Conservation (phyloP, 805 yeast species). For the Saturnispora halmiae region DNA sequence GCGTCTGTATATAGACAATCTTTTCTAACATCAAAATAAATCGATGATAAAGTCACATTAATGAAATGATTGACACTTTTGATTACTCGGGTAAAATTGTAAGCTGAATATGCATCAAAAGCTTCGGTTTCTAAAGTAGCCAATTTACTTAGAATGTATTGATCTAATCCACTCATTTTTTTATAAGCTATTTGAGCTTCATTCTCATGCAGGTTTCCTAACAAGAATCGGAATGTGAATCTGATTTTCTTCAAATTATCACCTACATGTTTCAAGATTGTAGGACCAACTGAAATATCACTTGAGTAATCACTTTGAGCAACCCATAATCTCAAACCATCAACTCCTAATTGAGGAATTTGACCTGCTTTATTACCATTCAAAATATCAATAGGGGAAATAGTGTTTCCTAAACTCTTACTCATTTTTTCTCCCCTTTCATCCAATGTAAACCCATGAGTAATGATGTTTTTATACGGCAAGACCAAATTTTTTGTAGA, state of each 20-base stretch:
- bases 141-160: slow-evolving; percentile 50
- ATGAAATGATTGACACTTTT: slow-evolving; percentile 62
- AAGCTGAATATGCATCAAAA: slow-evolving; percentile 39
- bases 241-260: slow-evolving; percentile 77
- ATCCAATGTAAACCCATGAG: slow-evolving; percentile 92
- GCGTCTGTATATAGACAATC: slow-evolving; percentile 75
- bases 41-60: slow-evolving; percentile 67
- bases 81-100: slow-evolving; percentile 62
- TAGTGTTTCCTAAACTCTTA: slow-evolving; percentile 78
- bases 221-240: slow-evolving; percentile 66
- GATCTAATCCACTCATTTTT: slow-evolving; percentile 43
- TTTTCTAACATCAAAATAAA: slow-evolving; percentile 79
- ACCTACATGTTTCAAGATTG: slow-evolving; percentile 63
- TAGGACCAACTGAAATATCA: slow-evolving; percentile 70
- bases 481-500: slow-evolving; percentile 18
- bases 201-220: slow-evolving; percentile 56
- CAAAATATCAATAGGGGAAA: slow-evolving; percentile 60
- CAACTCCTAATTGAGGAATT: slow-evolving; percentile 69
- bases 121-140: slow-evolving; percentile 36
- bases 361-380: slow-evolving; percentile 43
- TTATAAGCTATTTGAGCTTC: slow-evolving; percentile 31
- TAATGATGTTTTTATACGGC: slow-evolving; percentile 70
- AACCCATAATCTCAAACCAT: slow-evolving; percentile 84
- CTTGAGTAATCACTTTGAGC: slow-evolving; percentile 81
- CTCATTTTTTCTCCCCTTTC: slow-evolving; percentile 87